Evolutionary conservation across 2,329 filamentous ascomycete genomes (phyloP), one percentile per base, ranked within the genome.

Genomic region (Fusarium torulosum): DNA sequence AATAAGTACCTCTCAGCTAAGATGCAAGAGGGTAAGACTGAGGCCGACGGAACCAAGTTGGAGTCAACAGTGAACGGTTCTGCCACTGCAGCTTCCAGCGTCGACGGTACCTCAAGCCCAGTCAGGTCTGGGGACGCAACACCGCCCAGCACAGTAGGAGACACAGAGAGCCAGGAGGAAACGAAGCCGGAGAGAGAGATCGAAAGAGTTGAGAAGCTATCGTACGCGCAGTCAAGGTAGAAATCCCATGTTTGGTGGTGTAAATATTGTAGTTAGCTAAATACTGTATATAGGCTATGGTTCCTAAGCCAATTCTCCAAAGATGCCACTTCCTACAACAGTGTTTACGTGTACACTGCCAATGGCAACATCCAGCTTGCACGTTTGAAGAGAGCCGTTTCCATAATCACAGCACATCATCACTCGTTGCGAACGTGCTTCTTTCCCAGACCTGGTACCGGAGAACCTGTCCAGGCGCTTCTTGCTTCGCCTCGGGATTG

Each of bases 211-310:
- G 43, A 54, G 19, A 54, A 49, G 17, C 4, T 54, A 7, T 54
- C 52, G 3, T 54, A 54, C 25, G 52, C 52, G 2, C 52, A 54
- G 6, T 33, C 52, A 31, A 54, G 52, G 52, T 54, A 54, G 52
- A 54, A 19, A 3, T 31, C 4, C 10, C 25, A 31, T 2, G 14
- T 33, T 15, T 7, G 13, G 25, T 11, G 21, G 23, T 13, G 4
- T 21, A 29, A 8, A 6, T 3, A 13, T 17, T 21, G 20, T 38
- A 21, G 15, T 40, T 54, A 49, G 43, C 52, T 54, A 54, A 54
- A 46, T 35, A 33, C 15, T 31, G 19, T 54, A 33, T 40, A 54
- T 49, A 54, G 52, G 29, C 20, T 54, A 49, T 54, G 52, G 52
- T 49, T 54, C 14, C 4, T 54, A 54, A 49, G 52, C 21, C 43